Conservation (phyloP, 768 basidiomycete species). For the Coprinopsis cinerea region DNA sequence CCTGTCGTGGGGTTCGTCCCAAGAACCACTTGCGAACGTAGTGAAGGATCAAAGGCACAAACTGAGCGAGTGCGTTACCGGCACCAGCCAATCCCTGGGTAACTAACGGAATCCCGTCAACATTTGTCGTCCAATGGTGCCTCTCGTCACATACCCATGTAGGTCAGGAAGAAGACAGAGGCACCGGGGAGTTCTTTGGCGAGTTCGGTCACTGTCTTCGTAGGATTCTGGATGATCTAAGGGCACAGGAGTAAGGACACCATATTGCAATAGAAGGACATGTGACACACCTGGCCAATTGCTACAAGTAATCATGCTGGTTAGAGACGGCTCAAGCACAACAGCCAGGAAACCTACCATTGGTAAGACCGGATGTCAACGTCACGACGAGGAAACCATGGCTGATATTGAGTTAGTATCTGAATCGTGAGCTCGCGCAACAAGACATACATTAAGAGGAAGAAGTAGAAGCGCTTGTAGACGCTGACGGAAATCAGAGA, state of each 20-base stretch:
- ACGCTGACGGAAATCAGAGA: constrained; percentile 66
- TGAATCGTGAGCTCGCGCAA: background rate
- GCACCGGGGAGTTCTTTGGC: constrained; percentile 48
- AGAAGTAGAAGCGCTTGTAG: constrained; percentile 66
- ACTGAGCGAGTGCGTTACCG: constrained; percentile 47
- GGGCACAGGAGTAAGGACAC: background rate
- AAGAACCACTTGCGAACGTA: constrained; percentile 59
- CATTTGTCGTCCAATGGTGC: background rate
- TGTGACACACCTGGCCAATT: constrained; percentile 12
- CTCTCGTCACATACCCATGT: constrained; percentile 37
- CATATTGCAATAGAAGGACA: background rate
- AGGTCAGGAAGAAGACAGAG: constrained; percentile 59
- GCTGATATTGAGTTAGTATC: constrained; percentile 19
- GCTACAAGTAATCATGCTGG: constrained; percentile 14
- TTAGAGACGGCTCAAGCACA: background rate
- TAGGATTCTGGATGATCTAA: constrained; percentile 39
- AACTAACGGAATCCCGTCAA: constrained; percentile 21
- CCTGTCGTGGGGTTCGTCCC: constrained; percentile 62
- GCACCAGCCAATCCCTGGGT: constrained; percentile 50
- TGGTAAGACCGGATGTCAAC: constrained; percentile 52
- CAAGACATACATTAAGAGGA: constrained; percentile 46
- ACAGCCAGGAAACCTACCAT: constrained; percentile 17
- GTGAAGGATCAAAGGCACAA: constrained; percentile 48
- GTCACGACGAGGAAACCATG: constrained; percentile 74
- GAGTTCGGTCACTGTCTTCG: constrained; percentile 36